phyloP scores from a whole-genome alignment of 1,284 basidiomycete species.

The Cryptococcus amylolentus region DNA sequence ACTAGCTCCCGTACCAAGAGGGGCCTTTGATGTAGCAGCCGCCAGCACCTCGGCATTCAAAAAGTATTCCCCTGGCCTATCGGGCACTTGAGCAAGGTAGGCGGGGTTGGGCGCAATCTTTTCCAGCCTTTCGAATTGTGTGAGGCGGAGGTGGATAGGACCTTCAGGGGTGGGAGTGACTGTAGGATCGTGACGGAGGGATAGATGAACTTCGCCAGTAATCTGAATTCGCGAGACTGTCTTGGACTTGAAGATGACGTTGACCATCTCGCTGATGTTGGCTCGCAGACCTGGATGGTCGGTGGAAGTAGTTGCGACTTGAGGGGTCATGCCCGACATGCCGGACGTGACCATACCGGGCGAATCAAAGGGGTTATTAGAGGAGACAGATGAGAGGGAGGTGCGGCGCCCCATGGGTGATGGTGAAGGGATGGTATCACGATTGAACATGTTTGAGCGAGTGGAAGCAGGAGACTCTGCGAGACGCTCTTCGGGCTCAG shows the following conservation, averaged over 20 bases:
- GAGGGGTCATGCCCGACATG: conserved; percentile 7
- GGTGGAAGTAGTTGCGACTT: conserved; percentile 2
- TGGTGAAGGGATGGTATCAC: neutral
- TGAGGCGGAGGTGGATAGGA: conserved; percentile 50
- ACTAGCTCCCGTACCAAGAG: conserved; percentile 4
- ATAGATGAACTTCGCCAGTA: conserved; percentile 52
- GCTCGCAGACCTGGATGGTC: conserved; percentile 45
- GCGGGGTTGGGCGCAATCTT: conserved; percentile 55
- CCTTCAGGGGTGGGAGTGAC: conserved; percentile 4
- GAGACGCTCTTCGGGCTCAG: conserved; percentile 17
- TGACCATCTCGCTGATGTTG: conserved; percentile 53
- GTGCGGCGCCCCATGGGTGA: conserved; percentile 20
- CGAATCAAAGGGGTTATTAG: conserved; percentile 46
- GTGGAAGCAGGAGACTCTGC: conserved; percentile 10
- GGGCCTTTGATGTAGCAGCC: conserved; percentile 13
- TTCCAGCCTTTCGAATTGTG: conserved; percentile 52
- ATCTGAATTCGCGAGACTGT: conserved; percentile 52
- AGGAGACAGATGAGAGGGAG: conserved; percentile 29
- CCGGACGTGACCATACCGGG: conserved; percentile 16
- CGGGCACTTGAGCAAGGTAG: conserved; percentile 50
- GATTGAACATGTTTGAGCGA: neutral
- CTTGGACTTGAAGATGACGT: conserved; percentile 51
- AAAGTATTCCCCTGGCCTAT: conserved; percentile 52
- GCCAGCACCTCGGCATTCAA: conserved; percentile 50
- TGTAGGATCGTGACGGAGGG: conserved; percentile 16